Evolutionary conservation across 2,329 filamentous ascomycete genomes (phyloP), one percentile per base, ranked within the genome.

Genomic region (Aureobasidium subglaciale): DNA sequence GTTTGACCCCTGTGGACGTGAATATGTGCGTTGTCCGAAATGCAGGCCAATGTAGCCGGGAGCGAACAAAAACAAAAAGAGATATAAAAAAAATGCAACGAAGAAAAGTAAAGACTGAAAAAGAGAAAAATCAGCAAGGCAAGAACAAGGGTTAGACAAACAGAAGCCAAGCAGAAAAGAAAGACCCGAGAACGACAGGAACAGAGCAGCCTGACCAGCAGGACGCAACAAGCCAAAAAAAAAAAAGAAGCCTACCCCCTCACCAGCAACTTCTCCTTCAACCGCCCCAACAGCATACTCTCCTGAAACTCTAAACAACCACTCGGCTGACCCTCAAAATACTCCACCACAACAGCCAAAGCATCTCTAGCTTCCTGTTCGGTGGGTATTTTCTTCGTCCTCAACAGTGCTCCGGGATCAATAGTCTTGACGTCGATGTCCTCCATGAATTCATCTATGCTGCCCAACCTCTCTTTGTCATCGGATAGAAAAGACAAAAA

Each of bases 281-380:
- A 74, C 67, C 90, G 89, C 16, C 89, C 78, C 45, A 96, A 84
- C 3, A 84, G 82, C 60, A 88, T 70, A 67, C 86, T 91, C 60
- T 96, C 91, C 63, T 82, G 81, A 43, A 89, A 81, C 65, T 93
- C 88, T 15, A 88, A 82, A 29, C 90, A 80, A 1, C 84, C 85
- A 20, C 70, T 75, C 0, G 84, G 82, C 62, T 87, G 81, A 1
- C 84, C 84, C 63, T 89, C 81, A 68, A 96, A 87, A 66, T 92
- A 96, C 58, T 74, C 85, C 68, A 95, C 80, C 18, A 96, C 82
- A 2, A 91, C 84, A 64, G 92, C 86, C 4, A 95, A 79, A 1
- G 91, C 92, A 50, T 83, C 80, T 35, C 88, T 81, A 4, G 91
- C 91, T 68, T 97, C 90, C 63, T 96, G 90, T 62, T 90, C 87